These are phyloP conservation scores for Podaxis mareebaensis DNA, from an alignment of 768 basidiomycete species.

Conservation along the genomic window DNA sequence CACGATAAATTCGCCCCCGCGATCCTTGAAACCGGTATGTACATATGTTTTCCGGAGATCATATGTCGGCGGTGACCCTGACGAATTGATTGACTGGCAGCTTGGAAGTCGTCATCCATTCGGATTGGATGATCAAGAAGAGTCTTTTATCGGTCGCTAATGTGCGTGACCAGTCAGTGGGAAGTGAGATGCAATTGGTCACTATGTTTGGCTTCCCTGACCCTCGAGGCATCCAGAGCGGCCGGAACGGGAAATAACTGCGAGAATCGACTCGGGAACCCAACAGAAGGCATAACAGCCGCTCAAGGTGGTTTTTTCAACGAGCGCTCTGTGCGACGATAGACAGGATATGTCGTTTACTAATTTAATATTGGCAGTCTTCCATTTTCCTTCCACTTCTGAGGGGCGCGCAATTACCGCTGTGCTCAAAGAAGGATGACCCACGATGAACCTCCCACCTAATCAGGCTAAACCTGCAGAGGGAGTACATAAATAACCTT, in stretches of 20 bases:
- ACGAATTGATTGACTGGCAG: conserved; percentile 2
- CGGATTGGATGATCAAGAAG: neutral
- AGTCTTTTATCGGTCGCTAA: neutral
- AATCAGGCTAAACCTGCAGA: conserved; percentile 1
- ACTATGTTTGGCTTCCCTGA: neutral
- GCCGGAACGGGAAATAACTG: neutral
- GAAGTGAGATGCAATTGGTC: neutral
- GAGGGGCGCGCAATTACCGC: conserved; percentile 9
- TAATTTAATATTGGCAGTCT: neutral
- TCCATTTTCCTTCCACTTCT: neutral
- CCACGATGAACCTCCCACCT: neutral
- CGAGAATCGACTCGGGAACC: neutral
- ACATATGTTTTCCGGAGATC: conserved; percentile 3
- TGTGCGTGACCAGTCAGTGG: neutral
- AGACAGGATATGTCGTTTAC: conserved; percentile 14
- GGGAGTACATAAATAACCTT: conserved; percentile 9
- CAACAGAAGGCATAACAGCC: too few relatives aligned
- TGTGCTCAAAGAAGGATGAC: neutral
- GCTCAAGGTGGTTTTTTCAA: neutral
- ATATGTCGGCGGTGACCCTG: neutral
- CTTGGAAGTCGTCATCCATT: conserved; percentile 3
- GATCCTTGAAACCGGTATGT: neutral
- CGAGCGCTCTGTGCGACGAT: neutral
- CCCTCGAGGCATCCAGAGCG: neutral
- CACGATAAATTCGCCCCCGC: neutral